Percentiles rank a stretch among this genome's conserved stretches.
These are phyloP conservation scores for Nectriaceae sp. DNA, from an alignment of 2,329 filamentous ascomycete species.

Conservation along the genomic window DNA sequence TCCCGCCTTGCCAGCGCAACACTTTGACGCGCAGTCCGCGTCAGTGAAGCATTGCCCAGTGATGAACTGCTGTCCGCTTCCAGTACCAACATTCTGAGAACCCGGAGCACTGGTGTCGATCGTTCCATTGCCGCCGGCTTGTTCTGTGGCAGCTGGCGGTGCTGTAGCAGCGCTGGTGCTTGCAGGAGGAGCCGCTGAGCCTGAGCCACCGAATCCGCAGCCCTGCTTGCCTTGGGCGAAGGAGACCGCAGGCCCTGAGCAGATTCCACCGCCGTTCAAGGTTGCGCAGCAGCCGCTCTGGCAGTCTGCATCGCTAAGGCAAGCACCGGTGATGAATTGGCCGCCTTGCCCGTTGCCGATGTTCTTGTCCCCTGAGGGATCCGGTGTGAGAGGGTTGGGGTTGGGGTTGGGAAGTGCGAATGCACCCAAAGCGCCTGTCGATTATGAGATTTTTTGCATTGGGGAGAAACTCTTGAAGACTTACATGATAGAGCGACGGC, in stretches of 20 bases:
- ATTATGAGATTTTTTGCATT: neutral
- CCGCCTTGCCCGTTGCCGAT: constrained; percentile 15
- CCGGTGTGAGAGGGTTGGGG: constrained; percentile 10
- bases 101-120: constrained; percentile 11
- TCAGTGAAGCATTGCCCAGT: constrained; percentile 27
- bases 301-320: constrained; percentile 23
- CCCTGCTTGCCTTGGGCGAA: constrained; percentile 34
- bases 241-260: constrained; percentile 29
- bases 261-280: constrained; percentile 24
- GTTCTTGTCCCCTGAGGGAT: constrained; percentile 16
- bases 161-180: neutral
- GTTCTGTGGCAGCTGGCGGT: neutral
- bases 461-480: neutral
- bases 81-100: constrained; percentile 23
- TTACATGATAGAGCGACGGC: constrained; percentile 4
- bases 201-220: constrained; percentile 28
- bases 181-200: neutral
- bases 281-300: constrained; percentile 34
- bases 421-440: constrained; percentile 5
- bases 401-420: constrained; percentile 14
- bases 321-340: constrained; percentile 21
- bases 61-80: constrained; percentile 27
- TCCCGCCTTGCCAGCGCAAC: constrained; percentile 20
- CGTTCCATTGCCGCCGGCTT: neutral
- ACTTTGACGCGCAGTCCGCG: constrained; percentile 27